Base-by-base conservation (phyloP, 1,284 basidiomycete genomes). In the Apiotrichum montevideense region DNA sequence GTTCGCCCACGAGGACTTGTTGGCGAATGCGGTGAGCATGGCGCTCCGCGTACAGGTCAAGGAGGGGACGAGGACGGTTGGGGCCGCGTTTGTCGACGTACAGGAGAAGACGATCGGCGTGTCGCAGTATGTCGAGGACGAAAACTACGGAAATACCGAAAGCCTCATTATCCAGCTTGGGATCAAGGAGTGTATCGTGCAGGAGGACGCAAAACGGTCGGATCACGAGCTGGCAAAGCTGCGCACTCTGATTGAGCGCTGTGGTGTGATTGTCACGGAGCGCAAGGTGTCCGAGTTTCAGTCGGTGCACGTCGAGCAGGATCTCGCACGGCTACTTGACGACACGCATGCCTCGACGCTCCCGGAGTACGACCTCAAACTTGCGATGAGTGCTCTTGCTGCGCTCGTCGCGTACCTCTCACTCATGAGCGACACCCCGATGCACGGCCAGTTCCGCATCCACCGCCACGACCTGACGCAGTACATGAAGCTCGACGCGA, bases 401-500 rank as follows among this genome's bases (percentile, higher is more conserved):
- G 95, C 92, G 0, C 81, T 98, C 13, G 82, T 96, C 56, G 79
- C 81, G 4, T 98, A 96, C 71, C 84, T 98, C 1, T 82, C 83
- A 21, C 84, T 98, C 11, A 80, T 94, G n/a, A 80, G 84, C 11
- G 91, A 97, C 68, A 77, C 86, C 5, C 81, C 85, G 6, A 92
- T 96, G 70, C 86, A 90, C 66, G 87, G 86, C 48, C 83, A 86
- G 64, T 98, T 87, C 78, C 83, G 81, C 8, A 81, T 99, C 9
- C 82, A 83, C 49, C 88, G 87, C 0, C 94, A 98, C 72, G 94
- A 98, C 70, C 81, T 99, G 0, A 85, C 87, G 1, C 93, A 93
- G 70, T 98, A 87, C 74, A 96, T 99, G 88, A 88, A 87, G 58
- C 83, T 98, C 11, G 96, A 98, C 74, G 90, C 92, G 1, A 95